phyloP scores from a whole-genome alignment of 139 green algal species.

The Tetradesmus obliquus region DNA sequence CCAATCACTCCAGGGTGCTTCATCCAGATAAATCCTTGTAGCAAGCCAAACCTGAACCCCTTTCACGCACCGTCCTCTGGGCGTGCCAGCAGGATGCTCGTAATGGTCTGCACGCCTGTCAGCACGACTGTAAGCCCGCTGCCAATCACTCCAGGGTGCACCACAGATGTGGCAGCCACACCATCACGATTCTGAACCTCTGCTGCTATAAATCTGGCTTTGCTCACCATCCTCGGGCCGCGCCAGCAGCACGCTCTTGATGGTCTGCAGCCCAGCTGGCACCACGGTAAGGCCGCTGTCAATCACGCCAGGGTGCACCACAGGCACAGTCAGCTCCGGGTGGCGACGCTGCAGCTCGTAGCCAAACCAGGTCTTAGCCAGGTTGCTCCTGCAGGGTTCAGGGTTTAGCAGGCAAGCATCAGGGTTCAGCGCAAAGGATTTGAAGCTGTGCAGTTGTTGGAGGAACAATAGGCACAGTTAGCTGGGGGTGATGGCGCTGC shows the following conservation, averaged over 20 bases:
- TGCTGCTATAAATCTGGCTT: too few relatives aligned
- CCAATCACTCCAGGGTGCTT: constrained; percentile 13
- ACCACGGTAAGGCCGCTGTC: constrained; percentile 38
- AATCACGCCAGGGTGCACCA: constrained; percentile 36
- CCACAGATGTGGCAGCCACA: not conserved
- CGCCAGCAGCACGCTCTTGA: constrained; percentile 23
- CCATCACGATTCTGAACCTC: too few relatives aligned
- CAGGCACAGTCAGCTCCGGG: constrained; percentile 31
- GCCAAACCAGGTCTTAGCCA: constrained; percentile 50
- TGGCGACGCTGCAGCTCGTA: constrained; percentile 46
- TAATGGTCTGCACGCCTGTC: not conserved
- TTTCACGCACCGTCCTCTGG: constrained; percentile 3
- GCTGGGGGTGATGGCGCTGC: constrained; percentile 34
- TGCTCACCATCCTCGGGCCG: constrained; percentile 11
- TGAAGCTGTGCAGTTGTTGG: not conserved
- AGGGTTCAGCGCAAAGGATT: not conserved
- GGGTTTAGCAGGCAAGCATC: not conserved
- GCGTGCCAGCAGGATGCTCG: not conserved
- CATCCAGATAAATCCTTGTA: not conserved
- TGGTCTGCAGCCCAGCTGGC: constrained; percentile 6
- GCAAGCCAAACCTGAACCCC: not conserved
- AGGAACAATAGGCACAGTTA: not conserved
- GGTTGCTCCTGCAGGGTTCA: constrained; percentile 38
- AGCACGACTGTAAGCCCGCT: constrained; percentile 21
- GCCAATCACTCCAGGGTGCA: constrained; percentile 29